phyloP scores from a whole-genome alignment of 2,329 filamentous ascomycete genomes.

The Aureobasidium sp. region DNA sequence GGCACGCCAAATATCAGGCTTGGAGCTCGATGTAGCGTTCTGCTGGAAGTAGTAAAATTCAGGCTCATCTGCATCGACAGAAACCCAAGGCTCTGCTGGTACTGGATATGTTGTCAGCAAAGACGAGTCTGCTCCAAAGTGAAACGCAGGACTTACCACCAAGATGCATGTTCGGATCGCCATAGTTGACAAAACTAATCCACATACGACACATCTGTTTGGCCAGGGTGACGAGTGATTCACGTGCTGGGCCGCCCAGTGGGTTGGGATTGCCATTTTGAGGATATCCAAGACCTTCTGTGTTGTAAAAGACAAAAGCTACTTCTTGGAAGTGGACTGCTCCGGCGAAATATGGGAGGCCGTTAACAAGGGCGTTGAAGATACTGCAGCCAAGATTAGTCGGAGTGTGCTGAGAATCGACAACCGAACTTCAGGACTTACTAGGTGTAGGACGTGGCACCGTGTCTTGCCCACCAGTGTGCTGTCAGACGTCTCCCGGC shows the following conservation, averaged over 20 bases:
- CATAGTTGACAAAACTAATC: constrained; percentile 41
- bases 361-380: constrained; percentile 35
- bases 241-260: constrained; percentile 17
- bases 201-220: constrained; percentile 44
- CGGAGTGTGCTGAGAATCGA: too few relatives aligned
- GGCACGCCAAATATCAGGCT: constrained; percentile 38
- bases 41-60: constrained; percentile 6
- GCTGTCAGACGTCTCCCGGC: constrained; percentile 16
- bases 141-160: constrained; percentile 15
- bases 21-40: neutral
- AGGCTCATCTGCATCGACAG: constrained; percentile 11
- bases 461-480: constrained; percentile 18
- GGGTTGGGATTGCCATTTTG: constrained; percentile 22
- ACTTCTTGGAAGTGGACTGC: constrained; percentile 41
- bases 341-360: constrained; percentile 19
- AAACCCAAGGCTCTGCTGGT: neutral
- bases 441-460: constrained; percentile 28
- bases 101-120: constrained; percentile 17
- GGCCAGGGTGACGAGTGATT: constrained; percentile 35
- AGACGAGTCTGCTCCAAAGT: neutral
- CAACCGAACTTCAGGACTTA: neutral
- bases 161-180: constrained; percentile 31
- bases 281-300: constrained; percentile 40
- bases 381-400: constrained; percentile 17
- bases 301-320: constrained; percentile 47